Conservation (phyloP, 345 rosid genomes). For the Trapa bicornis region DNA sequence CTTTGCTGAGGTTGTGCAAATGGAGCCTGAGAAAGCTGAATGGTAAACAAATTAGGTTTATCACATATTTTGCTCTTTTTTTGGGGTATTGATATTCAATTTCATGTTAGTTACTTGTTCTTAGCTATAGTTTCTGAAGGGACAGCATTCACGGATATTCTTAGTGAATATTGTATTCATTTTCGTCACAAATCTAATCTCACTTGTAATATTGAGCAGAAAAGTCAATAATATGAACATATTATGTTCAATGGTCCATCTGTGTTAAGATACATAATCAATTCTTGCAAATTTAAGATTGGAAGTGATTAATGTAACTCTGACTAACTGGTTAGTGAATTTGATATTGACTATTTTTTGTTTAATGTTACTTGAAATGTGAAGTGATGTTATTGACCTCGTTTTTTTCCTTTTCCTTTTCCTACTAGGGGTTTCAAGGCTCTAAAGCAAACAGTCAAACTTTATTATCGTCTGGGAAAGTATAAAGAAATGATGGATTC, state of each 20-base stretch:
- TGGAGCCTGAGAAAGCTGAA: constrained; percentile 99
- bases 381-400: not conserved
- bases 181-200: not conserved
- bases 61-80: not conserved
- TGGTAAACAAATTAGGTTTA: constrained; percentile 41
- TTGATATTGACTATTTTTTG: not conserved
- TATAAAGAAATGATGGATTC: constrained; percentile 95
- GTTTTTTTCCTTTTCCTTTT: constrained; percentile 2
- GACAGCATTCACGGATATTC: not conserved
- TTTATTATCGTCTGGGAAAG: constrained; percentile 80
- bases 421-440: constrained; percentile 85
- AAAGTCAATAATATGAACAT: not conserved
- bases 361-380: not conserved
- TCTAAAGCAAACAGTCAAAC: constrained; percentile 92
- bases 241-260: not conserved
- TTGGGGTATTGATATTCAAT: not conserved
- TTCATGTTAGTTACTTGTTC: not conserved
- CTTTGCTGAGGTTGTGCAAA: constrained; percentile 77
- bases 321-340: not conserved
- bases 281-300: not conserved
- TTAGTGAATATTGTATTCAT: not conserved
- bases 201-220: not conserved
- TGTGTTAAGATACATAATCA: not conserved
- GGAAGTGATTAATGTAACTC: not conserved
- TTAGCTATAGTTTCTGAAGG: not conserved